These are phyloP conservation scores for Aphanomyces euteiches DNA, from an alignment of 352 stramenopile genomes.

Conservation along the genomic window DNA sequence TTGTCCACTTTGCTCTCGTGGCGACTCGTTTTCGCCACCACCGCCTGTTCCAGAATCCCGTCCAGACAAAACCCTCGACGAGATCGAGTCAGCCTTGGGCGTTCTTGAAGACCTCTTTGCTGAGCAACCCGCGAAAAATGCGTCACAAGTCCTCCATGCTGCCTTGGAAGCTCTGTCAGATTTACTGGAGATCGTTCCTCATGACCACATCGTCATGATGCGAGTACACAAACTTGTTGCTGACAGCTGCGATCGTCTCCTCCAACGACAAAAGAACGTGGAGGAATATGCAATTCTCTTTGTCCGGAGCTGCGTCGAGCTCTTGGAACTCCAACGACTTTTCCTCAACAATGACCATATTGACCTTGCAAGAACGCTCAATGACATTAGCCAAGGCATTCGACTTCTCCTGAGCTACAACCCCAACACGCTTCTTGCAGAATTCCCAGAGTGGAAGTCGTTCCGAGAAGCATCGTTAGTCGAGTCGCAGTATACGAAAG, in stretches of 20 bases:
- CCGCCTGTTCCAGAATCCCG: conserved; percentile 29
- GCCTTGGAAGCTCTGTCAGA: conserved; percentile 80
- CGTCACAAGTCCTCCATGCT: conserved; percentile 52
- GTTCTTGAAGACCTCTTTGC: conserved; percentile 65
- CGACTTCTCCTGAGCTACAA: conserved; percentile 85
- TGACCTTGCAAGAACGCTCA: conserved; percentile 86
- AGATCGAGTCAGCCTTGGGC: conserved; percentile 37
- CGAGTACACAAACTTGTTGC: conserved; percentile 88
- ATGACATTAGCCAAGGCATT: conserved; percentile 90
- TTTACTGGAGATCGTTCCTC: conserved; percentile 71
- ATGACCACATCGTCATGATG: conserved; percentile 86
- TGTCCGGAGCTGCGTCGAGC: conserved; percentile 74
- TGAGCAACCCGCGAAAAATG: conserved; percentile 44
- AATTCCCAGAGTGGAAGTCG: conserved; percentile 81
- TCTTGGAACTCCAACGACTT: conserved; percentile 84
- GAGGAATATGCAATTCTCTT: conserved; percentile 85
- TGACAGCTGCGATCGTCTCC: conserved; percentile 83
- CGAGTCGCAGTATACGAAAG: conserved; percentile 84
- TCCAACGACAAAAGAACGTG: conserved; percentile 45
- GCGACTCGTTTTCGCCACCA: conserved; percentile 58
- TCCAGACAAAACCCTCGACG: conserved; percentile 20
- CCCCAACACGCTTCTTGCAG: conserved; percentile 74
- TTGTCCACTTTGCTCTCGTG: conserved; percentile 61
- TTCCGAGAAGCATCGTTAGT: conserved; percentile 86
- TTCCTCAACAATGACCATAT: conserved; percentile 87